These are phyloP conservation scores for Elsinoe fawcettii DNA, from an alignment of 2,329 filamentous ascomycete genomes.

Conservation along the genomic window DNA sequence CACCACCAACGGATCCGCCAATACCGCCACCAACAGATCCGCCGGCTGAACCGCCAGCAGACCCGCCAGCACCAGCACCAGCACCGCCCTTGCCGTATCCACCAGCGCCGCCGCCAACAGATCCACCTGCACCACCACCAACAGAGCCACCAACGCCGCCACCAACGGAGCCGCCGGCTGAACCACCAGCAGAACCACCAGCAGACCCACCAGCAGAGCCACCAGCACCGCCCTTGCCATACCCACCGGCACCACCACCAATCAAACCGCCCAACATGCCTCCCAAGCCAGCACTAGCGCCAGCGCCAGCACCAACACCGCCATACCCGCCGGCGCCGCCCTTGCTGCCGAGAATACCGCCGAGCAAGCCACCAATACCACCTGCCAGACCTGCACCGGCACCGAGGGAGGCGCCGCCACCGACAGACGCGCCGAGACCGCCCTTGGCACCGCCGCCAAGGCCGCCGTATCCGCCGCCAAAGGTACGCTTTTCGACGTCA, in stretches of 20 bases:
- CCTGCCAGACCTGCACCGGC: neutral
- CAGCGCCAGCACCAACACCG: neutral
- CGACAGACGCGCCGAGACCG: neutral
- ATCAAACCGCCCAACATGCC: neutral
- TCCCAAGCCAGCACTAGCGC: neutral
- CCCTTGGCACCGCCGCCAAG: neutral
- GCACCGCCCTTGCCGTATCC: neutral
- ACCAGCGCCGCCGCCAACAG: neutral
- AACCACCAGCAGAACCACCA: neutral
- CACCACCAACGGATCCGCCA: neutral
- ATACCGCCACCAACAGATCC: neutral
- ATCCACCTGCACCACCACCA: neutral
- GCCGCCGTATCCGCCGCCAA: neutral
- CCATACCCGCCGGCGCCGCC: neutral
- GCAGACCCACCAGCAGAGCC: neutral
- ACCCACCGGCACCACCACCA: neutral
- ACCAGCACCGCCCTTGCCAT: neutral
- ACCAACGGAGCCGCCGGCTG: neutral
- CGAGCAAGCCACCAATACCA: neutral
- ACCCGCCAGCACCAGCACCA: neutral
- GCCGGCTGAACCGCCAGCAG: neutral
- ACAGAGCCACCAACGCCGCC: neutral
- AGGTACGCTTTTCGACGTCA: conserved; percentile 9
- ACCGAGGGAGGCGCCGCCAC: neutral
- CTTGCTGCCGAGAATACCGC: neutral